Conservation (phyloP, 805 yeast genomes). For the Blastobotrys robertii region DNA sequence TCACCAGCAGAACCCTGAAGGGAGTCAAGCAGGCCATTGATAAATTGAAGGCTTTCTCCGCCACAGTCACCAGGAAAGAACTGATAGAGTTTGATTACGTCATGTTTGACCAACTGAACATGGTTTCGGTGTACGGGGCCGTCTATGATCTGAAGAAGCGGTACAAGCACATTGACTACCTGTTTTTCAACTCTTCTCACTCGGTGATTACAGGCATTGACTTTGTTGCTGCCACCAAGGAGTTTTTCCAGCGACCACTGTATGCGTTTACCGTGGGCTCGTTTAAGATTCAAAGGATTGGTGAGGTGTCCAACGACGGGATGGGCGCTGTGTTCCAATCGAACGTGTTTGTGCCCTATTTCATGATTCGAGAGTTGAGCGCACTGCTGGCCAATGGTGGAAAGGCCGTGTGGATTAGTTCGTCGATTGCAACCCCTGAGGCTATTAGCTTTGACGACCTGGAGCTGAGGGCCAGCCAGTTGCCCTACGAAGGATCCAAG, state of each 20-base stretch:
- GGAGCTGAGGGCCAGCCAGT: constrained; percentile 51
- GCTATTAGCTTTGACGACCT: constrained; percentile 67
- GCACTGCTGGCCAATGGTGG: constrained; percentile 53
- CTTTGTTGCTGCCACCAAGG: constrained; percentile 68
- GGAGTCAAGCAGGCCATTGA: constrained; percentile 69
- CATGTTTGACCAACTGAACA: constrained; percentile 79
- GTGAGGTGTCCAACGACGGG: constrained; percentile 65
- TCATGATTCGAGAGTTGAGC: constrained; percentile 56
- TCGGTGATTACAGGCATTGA: constrained; percentile 81
- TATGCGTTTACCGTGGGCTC: constrained; percentile 82
- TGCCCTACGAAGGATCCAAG: constrained; percentile 88
- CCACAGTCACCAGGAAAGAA: constrained; percentile 36
- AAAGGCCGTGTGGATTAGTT: constrained; percentile 73
- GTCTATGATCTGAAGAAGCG: constrained; percentile 56
- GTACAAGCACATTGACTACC: constrained; percentile 60
- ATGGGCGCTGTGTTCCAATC: constrained; percentile 88
- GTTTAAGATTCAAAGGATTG: constrained; percentile 73
- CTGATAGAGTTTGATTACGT: constrained; percentile 78
- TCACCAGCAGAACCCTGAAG: constrained; percentile 83
- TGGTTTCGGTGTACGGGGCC: constrained; percentile 76
- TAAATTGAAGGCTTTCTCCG: constrained; percentile 30
- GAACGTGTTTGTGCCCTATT: constrained; percentile 95
- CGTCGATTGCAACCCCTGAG: constrained; percentile 70
- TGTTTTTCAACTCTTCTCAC: constrained; percentile 84
- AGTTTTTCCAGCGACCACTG: constrained; percentile 56